Conservation (phyloP, 1,284 basidiomycete species). For the Lignosus rhinocerotis region DNA sequence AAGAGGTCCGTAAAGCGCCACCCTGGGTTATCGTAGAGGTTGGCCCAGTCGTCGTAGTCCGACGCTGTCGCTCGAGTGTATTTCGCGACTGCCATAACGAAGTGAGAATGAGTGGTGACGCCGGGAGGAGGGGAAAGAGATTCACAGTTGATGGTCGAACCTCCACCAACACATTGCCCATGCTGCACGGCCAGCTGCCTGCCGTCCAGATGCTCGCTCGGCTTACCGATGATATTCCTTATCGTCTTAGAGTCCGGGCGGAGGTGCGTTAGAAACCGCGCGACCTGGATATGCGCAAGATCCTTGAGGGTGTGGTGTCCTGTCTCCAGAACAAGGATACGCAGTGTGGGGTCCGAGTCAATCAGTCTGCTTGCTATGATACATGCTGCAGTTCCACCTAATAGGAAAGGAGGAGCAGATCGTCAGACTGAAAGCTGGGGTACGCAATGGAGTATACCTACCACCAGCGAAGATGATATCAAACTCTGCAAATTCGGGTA, state of each 20-base stretch:
- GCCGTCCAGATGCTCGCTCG: constrained; percentile 41
- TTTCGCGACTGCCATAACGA: constrained; percentile 33
- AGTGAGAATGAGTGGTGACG: not conserved
- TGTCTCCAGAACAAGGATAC: constrained; percentile 44
- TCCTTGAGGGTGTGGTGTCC: constrained; percentile 38
- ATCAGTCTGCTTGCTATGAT: constrained; percentile 45
- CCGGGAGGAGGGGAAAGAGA: not conserved
- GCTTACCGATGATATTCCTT: constrained; percentile 18
- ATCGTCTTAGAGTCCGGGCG: constrained; percentile 25
- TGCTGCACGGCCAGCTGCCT: constrained; percentile 41
- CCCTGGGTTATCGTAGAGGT: constrained; percentile 45
- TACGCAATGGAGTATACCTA: constrained; percentile 20
- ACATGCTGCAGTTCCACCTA: constrained; percentile 45
- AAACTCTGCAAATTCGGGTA: constrained; percentile 26
- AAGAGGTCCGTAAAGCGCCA: constrained; percentile 52
- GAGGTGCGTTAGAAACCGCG: constrained; percentile 31
- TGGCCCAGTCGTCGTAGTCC: constrained; percentile 57
- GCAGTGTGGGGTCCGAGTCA: constrained; percentile 39
- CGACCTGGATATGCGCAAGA: constrained; percentile 34
- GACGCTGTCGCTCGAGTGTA: constrained; percentile 55
- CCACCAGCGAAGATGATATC: constrained; percentile 54
- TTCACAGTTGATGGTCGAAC: constrained; percentile 58
- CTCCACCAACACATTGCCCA: constrained; percentile 54
- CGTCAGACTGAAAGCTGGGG: not conserved
- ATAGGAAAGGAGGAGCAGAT: not conserved